Evolutionary conservation across 176 grass and related monocot species (phyloP), one percentile per base, ranked within the genome.

Genomic region (Poa pratensis): DNA sequence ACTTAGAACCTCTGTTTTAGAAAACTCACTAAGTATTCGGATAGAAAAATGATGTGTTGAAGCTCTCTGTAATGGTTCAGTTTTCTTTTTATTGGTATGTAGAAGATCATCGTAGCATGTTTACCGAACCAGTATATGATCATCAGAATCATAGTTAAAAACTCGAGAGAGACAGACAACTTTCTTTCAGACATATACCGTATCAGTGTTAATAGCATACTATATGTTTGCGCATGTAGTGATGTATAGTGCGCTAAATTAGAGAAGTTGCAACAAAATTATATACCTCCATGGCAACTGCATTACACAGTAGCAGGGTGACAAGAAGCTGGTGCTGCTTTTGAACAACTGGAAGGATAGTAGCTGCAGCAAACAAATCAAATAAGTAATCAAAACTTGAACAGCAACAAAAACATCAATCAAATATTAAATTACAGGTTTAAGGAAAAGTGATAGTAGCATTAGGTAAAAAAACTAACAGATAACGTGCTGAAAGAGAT

Each of bases 241-340:
- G 48, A 75, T 75, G 48, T 32, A 32, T 27, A 54, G 58, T 75
- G 51, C 11, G 19, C 65, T 63, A 34, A 54, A 66, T 13, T 3
- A 58, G n/a, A 64, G 67, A 58, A 63, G 43, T 40, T 37, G 4
- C 50, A 76, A 65, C 23, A 32, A 81, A 54, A 79, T 43, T 57
- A 5, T 28, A n/a, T 86, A 99, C 97, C 97, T 99, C 97, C 97
- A 99, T 99, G 34, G 97, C 55, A 78, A 3, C 88, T 78, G 97
- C 97, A 81, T 99, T 99, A 79, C 97, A 96, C 67, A 99, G 69
- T 69, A 99, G 84, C 81, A 99, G 89, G 61, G 97, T 99, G 86
- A 99, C 97, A 84, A 99, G 93, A 85, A 99, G 94, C 80, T 96
- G 97, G 76, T 99, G 97, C 71, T 96, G 97, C 79, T 99, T 99